phyloP scores from a whole-genome alignment of 345 rosid genomes.

The Stellera chamaejasme region DNA sequence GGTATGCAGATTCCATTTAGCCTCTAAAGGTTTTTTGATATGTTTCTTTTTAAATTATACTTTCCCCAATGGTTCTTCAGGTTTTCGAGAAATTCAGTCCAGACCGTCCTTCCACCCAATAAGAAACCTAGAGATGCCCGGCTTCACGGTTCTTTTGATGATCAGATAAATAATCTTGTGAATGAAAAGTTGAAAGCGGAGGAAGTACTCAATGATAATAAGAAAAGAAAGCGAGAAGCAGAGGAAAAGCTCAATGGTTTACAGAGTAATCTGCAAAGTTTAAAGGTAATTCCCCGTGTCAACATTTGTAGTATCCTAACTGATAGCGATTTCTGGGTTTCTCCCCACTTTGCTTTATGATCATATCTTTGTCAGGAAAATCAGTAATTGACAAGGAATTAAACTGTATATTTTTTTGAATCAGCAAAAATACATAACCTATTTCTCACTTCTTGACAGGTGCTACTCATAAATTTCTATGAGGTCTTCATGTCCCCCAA shows the following conservation, averaged over 20 bases:
- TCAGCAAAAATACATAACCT: too few relatives aligned
- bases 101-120: conserved; percentile 72
- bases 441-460: too few relatives aligned
- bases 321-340: too few relatives aligned
- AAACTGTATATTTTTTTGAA: too few relatives aligned
- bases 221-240: conserved; percentile 47
- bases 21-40: too few relatives aligned
- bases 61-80: conserved; percentile 23
- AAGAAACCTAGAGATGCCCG: conserved; percentile 44
- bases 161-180: conserved; percentile 61
- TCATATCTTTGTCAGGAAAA: too few relatives aligned
- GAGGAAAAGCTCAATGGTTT: conserved; percentile 44
- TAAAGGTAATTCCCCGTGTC: conserved; percentile 40
- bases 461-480: too few relatives aligned
- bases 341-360: too few relatives aligned
- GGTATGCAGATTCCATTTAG: too few relatives aligned
- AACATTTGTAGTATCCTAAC: neutral
- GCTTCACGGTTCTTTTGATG: conserved; percentile 80
- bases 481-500: too few relatives aligned
- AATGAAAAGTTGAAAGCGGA: conserved; percentile 23
- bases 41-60: too few relatives aligned
- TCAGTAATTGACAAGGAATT: too few relatives aligned
- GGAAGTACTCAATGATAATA: conserved; percentile 37
- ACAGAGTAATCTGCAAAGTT: conserved; percentile 22
- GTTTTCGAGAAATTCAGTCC: conserved; percentile 82